These are phyloP conservation scores for Dissophora ornata DNA, from an alignment of 192 early-diverging fungal species.

Conservation along the genomic window DNA sequence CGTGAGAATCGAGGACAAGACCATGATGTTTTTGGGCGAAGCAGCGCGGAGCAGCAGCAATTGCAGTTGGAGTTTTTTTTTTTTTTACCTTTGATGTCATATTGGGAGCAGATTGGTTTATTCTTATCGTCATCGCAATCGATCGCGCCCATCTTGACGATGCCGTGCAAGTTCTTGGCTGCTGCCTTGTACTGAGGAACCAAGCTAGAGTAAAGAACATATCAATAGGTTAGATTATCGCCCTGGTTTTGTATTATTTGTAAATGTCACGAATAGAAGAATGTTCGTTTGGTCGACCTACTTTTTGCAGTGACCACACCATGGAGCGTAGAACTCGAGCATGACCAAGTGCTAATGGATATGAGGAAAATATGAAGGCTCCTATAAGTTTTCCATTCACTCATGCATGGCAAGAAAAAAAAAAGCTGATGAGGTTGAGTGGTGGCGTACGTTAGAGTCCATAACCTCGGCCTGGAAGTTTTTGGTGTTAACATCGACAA, in stretches of 20 bases:
- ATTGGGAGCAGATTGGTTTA: slow-evolving; percentile 79
- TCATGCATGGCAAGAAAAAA: no score
- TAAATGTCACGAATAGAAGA: no score
- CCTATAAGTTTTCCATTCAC: neutral
- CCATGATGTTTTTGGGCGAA: neutral
- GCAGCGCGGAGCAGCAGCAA: no score
- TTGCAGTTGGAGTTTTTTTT: neutral
- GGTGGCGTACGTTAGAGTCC: slow-evolving; percentile 66
- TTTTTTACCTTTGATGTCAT: slow-evolving; percentile 77
- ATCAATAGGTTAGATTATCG: no score
- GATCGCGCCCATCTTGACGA: slow-evolving; percentile 89
- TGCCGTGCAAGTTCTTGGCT: slow-evolving; percentile 82
- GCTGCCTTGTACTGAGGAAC: slow-evolving; percentile 92
- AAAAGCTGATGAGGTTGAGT: neutral
- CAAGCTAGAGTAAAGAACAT: slow-evolving; percentile 55
- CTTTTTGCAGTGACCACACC: slow-evolving; percentile 95
- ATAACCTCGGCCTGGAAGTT: slow-evolving; percentile 79
- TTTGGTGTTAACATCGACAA: slow-evolving; percentile 60
- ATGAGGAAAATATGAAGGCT: neutral
- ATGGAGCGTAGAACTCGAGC: slow-evolving; percentile 96
- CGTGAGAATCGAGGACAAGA: neutral
- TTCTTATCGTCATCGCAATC: slow-evolving; percentile 91
- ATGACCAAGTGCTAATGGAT: slow-evolving; percentile 75
- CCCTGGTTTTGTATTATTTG: no score
- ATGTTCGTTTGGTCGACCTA: no score